phyloP scores from a whole-genome alignment of 108 stramenopile genomes.

The Nitzschia sp. region DNA sequence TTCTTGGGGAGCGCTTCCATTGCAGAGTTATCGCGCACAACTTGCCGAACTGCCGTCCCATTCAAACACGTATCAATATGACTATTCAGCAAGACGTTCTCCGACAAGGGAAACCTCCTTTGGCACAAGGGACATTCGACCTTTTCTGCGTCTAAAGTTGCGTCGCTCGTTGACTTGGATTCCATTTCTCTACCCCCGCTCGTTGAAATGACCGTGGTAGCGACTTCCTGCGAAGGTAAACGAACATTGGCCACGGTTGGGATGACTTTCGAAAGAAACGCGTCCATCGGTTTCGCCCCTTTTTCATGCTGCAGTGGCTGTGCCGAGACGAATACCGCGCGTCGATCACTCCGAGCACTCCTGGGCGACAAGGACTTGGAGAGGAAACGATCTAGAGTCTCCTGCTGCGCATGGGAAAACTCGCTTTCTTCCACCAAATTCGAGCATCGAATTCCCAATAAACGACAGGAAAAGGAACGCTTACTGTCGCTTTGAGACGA shows the following conservation, averaged over 20 bases:
- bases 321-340: not conserved
- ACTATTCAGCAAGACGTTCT: conserved; percentile 58
- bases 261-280: not conserved
- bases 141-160: not conserved
- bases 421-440: conserved; percentile 57
- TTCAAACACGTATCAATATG: conserved; percentile 77
- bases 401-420: conserved; percentile 23
- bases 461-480: conserved; percentile 54
- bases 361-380: not conserved
- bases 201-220: not conserved
- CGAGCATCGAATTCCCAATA: conserved; percentile 83
- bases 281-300: not conserved
- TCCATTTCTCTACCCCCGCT: not conserved
- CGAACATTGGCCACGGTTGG: too few species aligned
- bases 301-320: not conserved
- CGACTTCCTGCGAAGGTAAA: not conserved
- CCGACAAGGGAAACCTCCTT: conserved; percentile 27
- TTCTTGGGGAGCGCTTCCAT: conserved; percentile 29
- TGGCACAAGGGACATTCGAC: conserved; percentile 57
- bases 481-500: not conserved
- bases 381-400: conserved; percentile 25
- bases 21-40: conserved; percentile 39
- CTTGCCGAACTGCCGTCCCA: conserved; percentile 48
- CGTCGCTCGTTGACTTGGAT: conserved; percentile 1
- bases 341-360: not conserved